Evolutionary conservation across 2,329 filamentous ascomycete genomes (phyloP), one percentile per base, ranked within the genome.

Genomic region (Lanzia echinophila): DNA sequence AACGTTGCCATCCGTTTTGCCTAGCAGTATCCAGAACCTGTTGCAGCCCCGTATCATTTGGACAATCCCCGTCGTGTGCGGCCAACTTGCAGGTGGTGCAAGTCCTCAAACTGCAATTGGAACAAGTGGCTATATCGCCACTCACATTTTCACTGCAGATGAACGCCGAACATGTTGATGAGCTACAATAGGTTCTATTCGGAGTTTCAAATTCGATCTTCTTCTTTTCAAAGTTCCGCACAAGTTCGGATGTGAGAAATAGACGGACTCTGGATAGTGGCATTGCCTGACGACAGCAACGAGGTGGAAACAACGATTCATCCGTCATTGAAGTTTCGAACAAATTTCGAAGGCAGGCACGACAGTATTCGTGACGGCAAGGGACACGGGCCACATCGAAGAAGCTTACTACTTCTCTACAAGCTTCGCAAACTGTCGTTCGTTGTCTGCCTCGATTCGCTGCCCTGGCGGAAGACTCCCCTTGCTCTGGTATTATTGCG

Each of bases 241-340:
- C 53, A 0, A 79, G 44, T 1, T 71, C 53, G 0, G 57, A 5
- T 0, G 68, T 60, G 0, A 83, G 66, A 45, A 75, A 69, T 1
- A 60, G 38, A 0, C 62, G 63, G 28, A 69, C 69, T 4, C 22
- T 20, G 7, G 20, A 56, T 47, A 0, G 65, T 62, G 0, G 77
- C 47, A 0, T 71, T 63, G 63, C 54, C 24, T 72, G 24, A 28
- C 24, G 55, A 60, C 79, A 83, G 65, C 80, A 84, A 1, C 71
- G 70, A 0, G 80, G 79, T 0, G 80, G 81, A 54, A 81, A 84
- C 0, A 79, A 60, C 0, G 72, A 69, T 53, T 83, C 76, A 56
- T 82, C 76, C 0, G 54, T 66, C 20, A 77, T 69, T 0, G 76
- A 69, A 0, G 62, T 51, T 1, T 56, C n/a, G 62, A 83, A 78